These are phyloP conservation scores for Fusarium brachygibbosum DNA, from an alignment of 2,329 filamentous ascomycete species.

Conservation along the genomic window DNA sequence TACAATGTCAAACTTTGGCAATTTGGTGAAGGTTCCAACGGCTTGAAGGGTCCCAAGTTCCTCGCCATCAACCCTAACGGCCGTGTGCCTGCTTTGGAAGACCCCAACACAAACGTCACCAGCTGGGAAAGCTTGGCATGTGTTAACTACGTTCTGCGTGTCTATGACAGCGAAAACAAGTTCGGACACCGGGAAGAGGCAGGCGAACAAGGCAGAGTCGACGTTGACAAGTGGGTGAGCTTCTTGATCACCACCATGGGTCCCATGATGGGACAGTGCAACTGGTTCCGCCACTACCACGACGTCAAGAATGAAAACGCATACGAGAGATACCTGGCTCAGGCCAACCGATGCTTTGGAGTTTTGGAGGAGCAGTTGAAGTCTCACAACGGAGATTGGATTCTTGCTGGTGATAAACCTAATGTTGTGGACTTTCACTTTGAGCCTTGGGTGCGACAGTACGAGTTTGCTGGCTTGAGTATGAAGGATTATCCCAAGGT, in stretches of 20 bases:
- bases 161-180: constrained; percentile 39
- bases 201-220: constrained; percentile 19
- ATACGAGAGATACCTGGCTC: constrained; percentile 15
- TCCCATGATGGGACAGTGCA: constrained; percentile 24
- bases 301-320: constrained; percentile 24
- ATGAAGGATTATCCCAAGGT: constrained; percentile 8
- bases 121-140: constrained; percentile 47
- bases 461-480: constrained; percentile 6
- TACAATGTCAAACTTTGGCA: constrained; percentile 45
- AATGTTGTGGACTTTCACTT: constrained; percentile 33
- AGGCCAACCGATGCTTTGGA: constrained; percentile 10
- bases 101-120: constrained; percentile 52
- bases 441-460: constrained; percentile 25
- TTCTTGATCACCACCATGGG: constrained; percentile 24
- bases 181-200: constrained; percentile 9
- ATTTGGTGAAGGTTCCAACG: constrained; percentile 26
- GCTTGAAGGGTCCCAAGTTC: constrained; percentile 47
- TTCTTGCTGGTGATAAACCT: constrained; percentile 9
- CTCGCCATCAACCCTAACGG: constrained; percentile 52
- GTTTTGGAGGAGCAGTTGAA: constrained; percentile 27
- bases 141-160: constrained; percentile 39
- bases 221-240: constrained; percentile 28
- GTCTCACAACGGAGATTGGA: constrained; percentile 17
- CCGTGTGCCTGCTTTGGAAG: constrained; percentile 49
- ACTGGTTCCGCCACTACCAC: constrained; percentile 29